phyloP scores from a whole-genome alignment of 2,329 filamentous ascomycete genomes.

The Hymenoscyphus fraxineus region DNA sequence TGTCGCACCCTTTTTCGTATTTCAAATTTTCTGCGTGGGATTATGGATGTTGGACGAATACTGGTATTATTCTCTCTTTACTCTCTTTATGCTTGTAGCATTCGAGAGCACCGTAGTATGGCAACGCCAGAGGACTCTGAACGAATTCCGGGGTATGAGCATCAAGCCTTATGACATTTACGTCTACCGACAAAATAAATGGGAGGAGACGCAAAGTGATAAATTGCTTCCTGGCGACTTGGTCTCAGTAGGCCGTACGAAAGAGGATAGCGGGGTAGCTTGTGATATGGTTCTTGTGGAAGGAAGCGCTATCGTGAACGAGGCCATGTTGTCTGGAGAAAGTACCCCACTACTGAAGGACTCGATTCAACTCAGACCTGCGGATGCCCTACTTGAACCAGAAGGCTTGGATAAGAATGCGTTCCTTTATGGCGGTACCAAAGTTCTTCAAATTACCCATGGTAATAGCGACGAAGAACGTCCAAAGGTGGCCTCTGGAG shows the following conservation, averaged over 20 bases:
- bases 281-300: slow-evolving; percentile 96
- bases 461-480: slow-evolving; percentile 73
- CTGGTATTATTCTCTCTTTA: slow-evolving; percentile 99
- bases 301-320: slow-evolving; percentile 95
- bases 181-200: slow-evolving; percentile 82
- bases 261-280: slow-evolving; percentile 93
- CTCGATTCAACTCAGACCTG: slow-evolving; percentile 84
- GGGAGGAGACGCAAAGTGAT: slow-evolving; percentile 86
- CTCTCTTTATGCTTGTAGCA: slow-evolving; percentile 93
- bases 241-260: slow-evolving; percentile 86
- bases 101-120: slow-evolving; percentile 99
- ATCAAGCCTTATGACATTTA: slow-evolving; percentile 97
- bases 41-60: slow-evolving; percentile 99
- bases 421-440: slow-evolving; percentile 95
- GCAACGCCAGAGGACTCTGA: slow-evolving; percentile 94
- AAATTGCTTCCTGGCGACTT: slow-evolving; percentile 89
- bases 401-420: slow-evolving; percentile 95
- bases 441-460: slow-evolving; percentile 92
- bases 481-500: slow-evolving; percentile 68
- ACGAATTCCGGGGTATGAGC: slow-evolving; percentile 97
- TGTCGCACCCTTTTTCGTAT: slow-evolving; percentile 98
- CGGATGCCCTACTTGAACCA: slow-evolving; percentile 73
- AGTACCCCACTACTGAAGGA: slow-evolving; percentile 96
- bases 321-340: slow-evolving; percentile 98
- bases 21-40: slow-evolving; percentile 97